Conservation (phyloP, 495 filamentous ascomycete genomes). For the Tuber melanosporum region DNA sequence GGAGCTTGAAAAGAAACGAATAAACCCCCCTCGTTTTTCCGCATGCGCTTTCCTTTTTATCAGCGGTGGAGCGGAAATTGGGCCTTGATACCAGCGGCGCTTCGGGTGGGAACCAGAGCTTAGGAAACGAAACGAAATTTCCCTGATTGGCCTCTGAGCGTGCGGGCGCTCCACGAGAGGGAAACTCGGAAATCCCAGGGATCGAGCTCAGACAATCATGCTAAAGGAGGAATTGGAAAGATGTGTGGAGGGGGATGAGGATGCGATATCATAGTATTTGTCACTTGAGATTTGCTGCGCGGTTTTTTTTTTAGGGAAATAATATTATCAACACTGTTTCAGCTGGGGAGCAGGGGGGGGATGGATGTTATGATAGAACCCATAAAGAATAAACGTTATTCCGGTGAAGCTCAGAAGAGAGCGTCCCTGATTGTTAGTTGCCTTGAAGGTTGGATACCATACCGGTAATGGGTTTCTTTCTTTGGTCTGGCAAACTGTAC, state of each 20-base stretch:
- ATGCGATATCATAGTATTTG: background rate
- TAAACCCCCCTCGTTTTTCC: background rate
- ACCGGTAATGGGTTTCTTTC: background rate
- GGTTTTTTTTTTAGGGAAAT: background rate
- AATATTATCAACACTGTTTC: background rate
- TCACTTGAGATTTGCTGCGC: background rate
- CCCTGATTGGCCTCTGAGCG: background rate
- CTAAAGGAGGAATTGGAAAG: background rate
- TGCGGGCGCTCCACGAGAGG: background rate
- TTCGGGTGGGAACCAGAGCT: background rate
- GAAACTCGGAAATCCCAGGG: background rate
- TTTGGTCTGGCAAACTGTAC: background rate
- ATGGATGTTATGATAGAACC: background rate
- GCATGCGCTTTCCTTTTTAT: background rate
- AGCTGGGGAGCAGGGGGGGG: background rate
- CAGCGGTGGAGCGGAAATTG: background rate
- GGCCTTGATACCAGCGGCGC: background rate
- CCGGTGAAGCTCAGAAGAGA: background rate
- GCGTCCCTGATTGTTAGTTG: background rate
- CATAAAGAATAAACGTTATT: background rate
- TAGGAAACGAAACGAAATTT: background rate
- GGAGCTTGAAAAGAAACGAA: background rate
- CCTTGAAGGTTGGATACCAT: background rate
- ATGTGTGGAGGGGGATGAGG: background rate
- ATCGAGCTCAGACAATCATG: background rate